Evolutionary conservation across 108 stramenopile species (phyloP).

Genomic region (Cyclotella cryptica): DNA sequence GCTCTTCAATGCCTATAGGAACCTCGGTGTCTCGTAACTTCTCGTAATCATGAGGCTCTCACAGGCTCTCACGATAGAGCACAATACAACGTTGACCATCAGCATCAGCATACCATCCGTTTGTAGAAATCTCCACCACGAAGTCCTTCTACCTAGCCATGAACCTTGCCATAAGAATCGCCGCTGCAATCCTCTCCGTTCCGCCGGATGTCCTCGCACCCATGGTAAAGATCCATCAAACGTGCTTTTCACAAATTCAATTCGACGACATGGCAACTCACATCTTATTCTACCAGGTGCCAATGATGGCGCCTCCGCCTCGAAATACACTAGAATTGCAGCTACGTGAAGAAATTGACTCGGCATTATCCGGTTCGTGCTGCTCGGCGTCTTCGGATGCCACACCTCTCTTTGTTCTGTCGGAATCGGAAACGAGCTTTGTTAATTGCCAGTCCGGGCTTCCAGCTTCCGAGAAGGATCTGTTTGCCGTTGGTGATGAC

Average conservation of each 20-base stretch:
- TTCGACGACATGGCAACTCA: not conserved
- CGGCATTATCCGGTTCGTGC: slow-evolving; percentile 40
- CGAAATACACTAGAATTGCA: slow-evolving; percentile 34
- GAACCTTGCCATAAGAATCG: slow-evolving; percentile 56
- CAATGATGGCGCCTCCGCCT: slow-evolving; percentile 69
- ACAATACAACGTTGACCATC: too few relatives aligned
- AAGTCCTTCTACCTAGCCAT: slow-evolving; percentile 9
- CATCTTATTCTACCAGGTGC: slow-evolving; percentile 8
- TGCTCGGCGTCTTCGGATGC: slow-evolving; percentile 18
- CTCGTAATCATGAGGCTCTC: too few relatives aligned
- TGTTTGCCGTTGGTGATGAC: slow-evolving; percentile 17
- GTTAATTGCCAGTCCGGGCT: slow-evolving; percentile 47
- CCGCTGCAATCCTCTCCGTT: slow-evolving; percentile 58
- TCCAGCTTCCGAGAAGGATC: slow-evolving; percentile 17
- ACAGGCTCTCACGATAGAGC: too few relatives aligned
- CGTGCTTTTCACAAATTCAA: not conserved
- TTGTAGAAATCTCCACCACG: too few relatives aligned
- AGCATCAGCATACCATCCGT: too few relatives aligned
- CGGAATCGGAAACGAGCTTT: slow-evolving; percentile 42
- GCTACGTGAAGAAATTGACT: slow-evolving; percentile 49
- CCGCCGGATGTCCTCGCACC: slow-evolving; percentile 68
- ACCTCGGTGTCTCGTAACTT: too few relatives aligned
- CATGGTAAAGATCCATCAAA: slow-evolving; percentile 9
- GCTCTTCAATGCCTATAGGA: too few relatives aligned
- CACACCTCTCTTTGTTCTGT: slow-evolving; percentile 44